phyloP scores from a whole-genome alignment of 2,329 filamentous ascomycete genomes.

The Penicillium oxalicum region DNA sequence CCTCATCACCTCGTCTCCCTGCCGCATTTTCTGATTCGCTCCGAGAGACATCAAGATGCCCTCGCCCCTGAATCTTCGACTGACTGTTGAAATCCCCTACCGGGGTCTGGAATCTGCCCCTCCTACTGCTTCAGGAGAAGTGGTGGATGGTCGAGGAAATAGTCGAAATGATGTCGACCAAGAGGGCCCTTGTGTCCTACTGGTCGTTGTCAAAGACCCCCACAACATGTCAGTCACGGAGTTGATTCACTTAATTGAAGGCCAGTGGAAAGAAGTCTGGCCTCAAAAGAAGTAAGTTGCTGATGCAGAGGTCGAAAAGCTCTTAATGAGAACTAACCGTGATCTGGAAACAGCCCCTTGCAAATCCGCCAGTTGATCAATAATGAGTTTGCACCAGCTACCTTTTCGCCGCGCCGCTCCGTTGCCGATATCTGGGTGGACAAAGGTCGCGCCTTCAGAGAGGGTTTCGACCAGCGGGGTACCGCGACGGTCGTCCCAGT shows the following conservation, averaged over 20 bases:
- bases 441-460: slow-evolving; percentile 28
- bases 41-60: not conserved
- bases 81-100: slow-evolving; percentile 32
- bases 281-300: slow-evolving; percentile 29
- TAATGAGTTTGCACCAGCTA: slow-evolving; percentile 26
- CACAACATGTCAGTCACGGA: slow-evolving; percentile 28
- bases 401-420: slow-evolving; percentile 29
- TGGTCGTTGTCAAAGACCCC: slow-evolving; percentile 27
- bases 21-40: too few relatives aligned
- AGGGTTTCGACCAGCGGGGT: slow-evolving; percentile 33
- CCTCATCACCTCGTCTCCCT: too few relatives aligned
- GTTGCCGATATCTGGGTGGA: slow-evolving; percentile 38
- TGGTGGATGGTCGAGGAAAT: not conserved
- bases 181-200: slow-evolving; percentile 23
- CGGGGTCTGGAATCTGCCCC: slow-evolving; percentile 14
- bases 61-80: slow-evolving; percentile 31
- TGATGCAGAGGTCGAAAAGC: not conserved
- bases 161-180: not conserved
- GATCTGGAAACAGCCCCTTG: slow-evolving; percentile 23
- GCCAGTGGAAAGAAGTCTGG: slow-evolving; percentile 30
- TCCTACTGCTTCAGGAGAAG: slow-evolving; percentile 4
- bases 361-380: slow-evolving; percentile 36
- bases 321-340: slow-evolving; percentile 2
- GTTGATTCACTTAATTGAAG: slow-evolving; percentile 27
- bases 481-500: slow-evolving; percentile 24